Evolutionary conservation across 1,284 basidiomycete genomes (phyloP).

Genomic region (Sanguinoderma infundibulare): DNA sequence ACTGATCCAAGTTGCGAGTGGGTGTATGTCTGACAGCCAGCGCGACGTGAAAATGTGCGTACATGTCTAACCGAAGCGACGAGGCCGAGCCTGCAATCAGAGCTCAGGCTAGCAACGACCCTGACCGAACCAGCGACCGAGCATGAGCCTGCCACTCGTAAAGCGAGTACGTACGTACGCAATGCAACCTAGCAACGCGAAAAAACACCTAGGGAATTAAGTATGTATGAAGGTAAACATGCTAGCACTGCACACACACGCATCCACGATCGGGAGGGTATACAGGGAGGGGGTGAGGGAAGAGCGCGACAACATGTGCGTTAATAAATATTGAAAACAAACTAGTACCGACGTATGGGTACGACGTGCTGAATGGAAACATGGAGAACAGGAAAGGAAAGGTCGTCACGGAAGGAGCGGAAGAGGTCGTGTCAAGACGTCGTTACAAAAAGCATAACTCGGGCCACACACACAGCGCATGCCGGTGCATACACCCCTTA

Average conservation of each 20-base stretch:
- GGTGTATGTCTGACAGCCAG: slow-evolving; percentile 14
- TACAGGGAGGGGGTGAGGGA: background rate
- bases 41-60: slow-evolving; percentile 9
- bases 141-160: background rate
- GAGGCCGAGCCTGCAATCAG: too few relatives aligned
- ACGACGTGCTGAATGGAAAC: background rate
- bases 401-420: slow-evolving; percentile 16
- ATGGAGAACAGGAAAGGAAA: slow-evolving; percentile 3
- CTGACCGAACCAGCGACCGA: too few relatives aligned
- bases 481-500: too few relatives aligned
- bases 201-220: too few relatives aligned
- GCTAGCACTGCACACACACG: slow-evolving; percentile 3
- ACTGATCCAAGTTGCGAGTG: background rate
- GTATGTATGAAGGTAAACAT: background rate
- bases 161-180: too few relatives aligned
- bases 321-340: slow-evolving; percentile 26
- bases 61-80: background rate
- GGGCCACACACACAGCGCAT: background rate
- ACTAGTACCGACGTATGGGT: slow-evolving; percentile 22
- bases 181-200: too few relatives aligned
- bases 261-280: slow-evolving; percentile 1
- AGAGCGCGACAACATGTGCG: slow-evolving; percentile 13
- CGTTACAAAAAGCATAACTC: slow-evolving; percentile 10
- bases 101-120: too few relatives aligned
- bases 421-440: slow-evolving; percentile 12